These are phyloP conservation scores for Ceriops zippeliana DNA, from an alignment of 345 rosid genomes.

Conservation along the genomic window DNA sequence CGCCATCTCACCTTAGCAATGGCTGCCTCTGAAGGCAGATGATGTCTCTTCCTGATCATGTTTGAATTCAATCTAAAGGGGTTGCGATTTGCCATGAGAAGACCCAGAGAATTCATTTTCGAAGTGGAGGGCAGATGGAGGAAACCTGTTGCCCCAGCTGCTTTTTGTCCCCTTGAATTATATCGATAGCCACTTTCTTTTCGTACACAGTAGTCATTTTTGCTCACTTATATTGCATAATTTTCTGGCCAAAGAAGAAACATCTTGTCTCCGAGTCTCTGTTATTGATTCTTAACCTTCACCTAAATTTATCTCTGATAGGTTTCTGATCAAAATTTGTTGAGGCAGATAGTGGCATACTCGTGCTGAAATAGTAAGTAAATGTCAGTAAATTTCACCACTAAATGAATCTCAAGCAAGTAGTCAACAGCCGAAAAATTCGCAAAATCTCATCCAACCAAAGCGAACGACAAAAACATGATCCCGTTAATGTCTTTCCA, in stretches of 20 bases:
- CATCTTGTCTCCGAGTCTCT: background rate
- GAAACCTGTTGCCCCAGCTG: slow-evolving; percentile 7
- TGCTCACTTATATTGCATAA: too few relatives aligned
- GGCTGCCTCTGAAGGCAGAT: slow-evolving; percentile 7
- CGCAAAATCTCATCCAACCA: too few relatives aligned
- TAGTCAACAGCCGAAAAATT: too few relatives aligned
- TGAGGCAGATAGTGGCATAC: too few relatives aligned
- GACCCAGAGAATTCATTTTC: background rate
- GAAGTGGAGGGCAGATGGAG: background rate
- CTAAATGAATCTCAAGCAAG: too few relatives aligned
- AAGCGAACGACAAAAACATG: too few relatives aligned
- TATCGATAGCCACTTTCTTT: too few relatives aligned
- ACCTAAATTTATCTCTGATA: background rate
- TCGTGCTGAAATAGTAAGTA: too few relatives aligned
- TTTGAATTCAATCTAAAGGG: background rate
- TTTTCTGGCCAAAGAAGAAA: too few relatives aligned
- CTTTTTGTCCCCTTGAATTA: slow-evolving; percentile 9
- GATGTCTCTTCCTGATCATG: slow-evolving; percentile 11
- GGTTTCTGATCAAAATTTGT: background rate
- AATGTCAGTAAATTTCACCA: too few relatives aligned
- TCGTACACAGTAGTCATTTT: too few relatives aligned
- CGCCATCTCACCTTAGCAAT: slow-evolving; percentile 28
- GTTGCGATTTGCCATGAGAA: slow-evolving; percentile 7
- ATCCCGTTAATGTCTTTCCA: too few relatives aligned
- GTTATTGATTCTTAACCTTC: slow-evolving; percentile 9